A percentile compares a stretch with the other conserved stretches of the same genome.
Conservation (phyloP, 2,329 filamentous ascomycete genomes). For the Epichloe typhina region DNA sequence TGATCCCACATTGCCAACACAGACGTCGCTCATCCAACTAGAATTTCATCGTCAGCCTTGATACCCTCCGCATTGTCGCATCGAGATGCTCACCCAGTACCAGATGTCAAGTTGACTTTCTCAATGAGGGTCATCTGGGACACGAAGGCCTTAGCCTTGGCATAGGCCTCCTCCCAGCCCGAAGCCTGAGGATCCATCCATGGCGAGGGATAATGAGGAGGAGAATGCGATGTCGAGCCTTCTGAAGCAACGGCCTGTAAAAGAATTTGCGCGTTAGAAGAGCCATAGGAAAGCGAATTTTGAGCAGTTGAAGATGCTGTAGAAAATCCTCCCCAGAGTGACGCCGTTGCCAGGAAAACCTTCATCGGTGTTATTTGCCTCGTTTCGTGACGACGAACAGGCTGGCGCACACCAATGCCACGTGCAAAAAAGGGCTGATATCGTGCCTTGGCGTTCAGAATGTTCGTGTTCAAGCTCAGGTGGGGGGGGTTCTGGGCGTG, state of each 20-base stretch:
- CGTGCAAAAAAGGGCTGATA: background rate
- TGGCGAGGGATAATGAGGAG: slow-evolving; percentile 66
- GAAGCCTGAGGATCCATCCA: slow-evolving; percentile 65
- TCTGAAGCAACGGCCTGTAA: slow-evolving; percentile 10
- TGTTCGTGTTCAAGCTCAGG: background rate
- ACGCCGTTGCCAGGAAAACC: background rate
- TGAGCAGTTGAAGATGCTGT: background rate
- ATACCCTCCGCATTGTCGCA: background rate
- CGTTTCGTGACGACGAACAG: background rate
- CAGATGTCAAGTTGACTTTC: slow-evolving; percentile 92
- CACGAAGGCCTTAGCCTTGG: slow-evolving; percentile 65
- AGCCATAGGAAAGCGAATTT: background rate
- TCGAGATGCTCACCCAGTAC: slow-evolving; percentile 52
- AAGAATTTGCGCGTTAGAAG: slow-evolving; percentile 12
- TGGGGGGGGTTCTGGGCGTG: background rate
- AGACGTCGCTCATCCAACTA: slow-evolving; percentile 45
- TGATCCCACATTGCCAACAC: slow-evolving; percentile 64
- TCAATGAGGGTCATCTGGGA: slow-evolving; percentile 71
- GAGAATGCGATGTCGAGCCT: slow-evolving; percentile 25
- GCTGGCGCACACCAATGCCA: background rate
- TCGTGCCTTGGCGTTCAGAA: background rate
- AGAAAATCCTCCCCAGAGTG: background rate
- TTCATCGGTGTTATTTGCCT: background rate
- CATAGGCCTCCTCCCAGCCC: slow-evolving; percentile 65
- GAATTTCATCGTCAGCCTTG: background rate